A percentile compares a stretch with the other conserved stretches of the same genome.
These are phyloP conservation scores for Sporothrix brasiliensis DNA, from an alignment of 2,329 filamentous ascomycete species.

Conservation along the genomic window DNA sequence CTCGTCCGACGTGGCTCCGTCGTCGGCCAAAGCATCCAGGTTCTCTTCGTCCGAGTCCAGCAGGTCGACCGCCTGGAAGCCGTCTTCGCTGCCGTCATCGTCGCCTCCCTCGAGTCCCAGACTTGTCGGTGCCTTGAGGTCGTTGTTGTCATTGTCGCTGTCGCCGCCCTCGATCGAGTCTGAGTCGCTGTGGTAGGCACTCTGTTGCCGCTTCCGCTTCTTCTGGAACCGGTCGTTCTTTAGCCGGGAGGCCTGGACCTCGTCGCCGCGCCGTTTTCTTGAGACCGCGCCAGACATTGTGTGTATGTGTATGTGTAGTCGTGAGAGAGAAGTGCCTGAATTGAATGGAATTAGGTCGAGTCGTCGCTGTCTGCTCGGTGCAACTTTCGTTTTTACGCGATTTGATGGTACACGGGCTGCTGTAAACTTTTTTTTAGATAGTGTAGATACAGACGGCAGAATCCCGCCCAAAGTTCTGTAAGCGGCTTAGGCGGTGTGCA, in stretches of 20 bases:
- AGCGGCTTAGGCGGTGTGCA: constrained; percentile 6
- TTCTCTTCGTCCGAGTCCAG: constrained; percentile 62
- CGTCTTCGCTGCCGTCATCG: constrained; percentile 42
- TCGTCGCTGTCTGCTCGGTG: neutral
- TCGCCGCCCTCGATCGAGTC: constrained; percentile 45
- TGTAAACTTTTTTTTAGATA: constrained; percentile 23
- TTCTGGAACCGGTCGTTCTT: constrained; percentile 42
- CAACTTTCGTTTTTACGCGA: neutral
- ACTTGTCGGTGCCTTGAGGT: constrained; percentile 43
- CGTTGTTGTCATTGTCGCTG: constrained; percentile 41
- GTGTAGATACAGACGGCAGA: constrained; percentile 22
- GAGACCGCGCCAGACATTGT: constrained; percentile 18
- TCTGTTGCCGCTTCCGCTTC: constrained; percentile 53
- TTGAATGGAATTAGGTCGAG: neutral
- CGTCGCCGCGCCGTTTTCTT: constrained; percentile 31
- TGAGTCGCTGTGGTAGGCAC: constrained; percentile 54
- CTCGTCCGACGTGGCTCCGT: constrained; percentile 43
- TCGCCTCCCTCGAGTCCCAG: constrained; percentile 54
- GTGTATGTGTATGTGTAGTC: neutral
- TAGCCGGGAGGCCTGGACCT: constrained; percentile 1
- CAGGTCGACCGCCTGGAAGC: constrained; percentile 57
- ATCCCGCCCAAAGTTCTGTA: constrained; percentile 18
- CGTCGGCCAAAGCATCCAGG: constrained; percentile 56
- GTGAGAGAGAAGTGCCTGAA: neutral
- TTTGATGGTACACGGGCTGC: neutral